Conservation (phyloP, 139 green algal species). For the Chlorella sp. region DNA sequence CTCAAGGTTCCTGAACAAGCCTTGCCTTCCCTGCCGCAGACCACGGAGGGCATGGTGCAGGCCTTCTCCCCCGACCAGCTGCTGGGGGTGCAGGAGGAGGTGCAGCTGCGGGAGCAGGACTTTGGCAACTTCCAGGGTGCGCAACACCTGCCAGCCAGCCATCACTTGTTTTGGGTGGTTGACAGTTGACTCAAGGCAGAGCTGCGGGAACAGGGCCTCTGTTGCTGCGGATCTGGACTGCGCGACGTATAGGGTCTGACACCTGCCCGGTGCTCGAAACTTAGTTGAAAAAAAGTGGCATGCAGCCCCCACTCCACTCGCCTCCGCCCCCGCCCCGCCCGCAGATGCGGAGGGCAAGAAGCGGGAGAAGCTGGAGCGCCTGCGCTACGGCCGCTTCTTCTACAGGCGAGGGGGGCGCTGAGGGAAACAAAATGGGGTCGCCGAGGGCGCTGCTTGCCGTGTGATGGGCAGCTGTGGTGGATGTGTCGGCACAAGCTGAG, state of each 20-base stretch:
- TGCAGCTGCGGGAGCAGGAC: constrained; percentile 85
- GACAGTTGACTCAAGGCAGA: too few relatives aligned
- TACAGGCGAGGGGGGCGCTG: constrained; percentile 67
- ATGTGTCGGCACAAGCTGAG: too few relatives aligned
- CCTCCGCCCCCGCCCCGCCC: background rate
- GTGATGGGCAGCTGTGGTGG: too few relatives aligned
- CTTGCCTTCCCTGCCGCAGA: constrained; percentile 55
- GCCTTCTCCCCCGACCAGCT: constrained; percentile 47
- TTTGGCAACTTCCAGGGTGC: constrained; percentile 85
- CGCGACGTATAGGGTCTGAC: too few relatives aligned
- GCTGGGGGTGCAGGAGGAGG: constrained; percentile 83
- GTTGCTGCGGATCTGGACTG: too few relatives aligned
- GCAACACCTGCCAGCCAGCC: background rate
- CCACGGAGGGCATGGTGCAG: constrained; percentile 67
- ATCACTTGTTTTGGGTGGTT: background rate
- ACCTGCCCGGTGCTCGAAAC: too few relatives aligned
- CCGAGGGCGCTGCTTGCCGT: too few relatives aligned
- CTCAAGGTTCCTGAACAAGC: too few relatives aligned
- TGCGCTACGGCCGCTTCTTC: constrained; percentile 89
- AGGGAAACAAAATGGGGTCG: too few relatives aligned
- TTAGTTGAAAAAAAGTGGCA: too few relatives aligned
- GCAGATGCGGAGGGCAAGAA: constrained; percentile 75
- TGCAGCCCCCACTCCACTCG: too few relatives aligned
- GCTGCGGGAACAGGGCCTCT: too few relatives aligned
- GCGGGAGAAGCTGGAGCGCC: constrained; percentile 81